Evolutionary conservation across 1,139 yeast species (phyloP).

Genomic region (Saccharomyces pastorianus): DNA sequence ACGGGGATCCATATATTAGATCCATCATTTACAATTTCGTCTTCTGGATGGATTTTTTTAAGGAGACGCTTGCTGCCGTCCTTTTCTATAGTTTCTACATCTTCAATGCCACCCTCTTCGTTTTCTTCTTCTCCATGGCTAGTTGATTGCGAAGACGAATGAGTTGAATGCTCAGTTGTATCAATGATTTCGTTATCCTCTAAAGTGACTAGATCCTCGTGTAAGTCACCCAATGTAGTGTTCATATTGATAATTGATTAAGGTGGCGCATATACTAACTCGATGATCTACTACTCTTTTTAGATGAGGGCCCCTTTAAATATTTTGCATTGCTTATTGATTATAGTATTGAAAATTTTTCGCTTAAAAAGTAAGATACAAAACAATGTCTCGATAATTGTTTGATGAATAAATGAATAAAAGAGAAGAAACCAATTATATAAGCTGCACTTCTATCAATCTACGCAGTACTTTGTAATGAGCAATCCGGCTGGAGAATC

Average conservation of each 20-base stretch:
- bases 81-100: not conserved
- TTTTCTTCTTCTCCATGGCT: not conserved
- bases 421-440: not conserved
- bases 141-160: not conserved
- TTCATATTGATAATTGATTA: not conserved
- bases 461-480: not conserved
- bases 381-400: not conserved
- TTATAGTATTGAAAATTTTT: not conserved
- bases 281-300: not conserved
- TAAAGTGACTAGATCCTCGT: not conserved
- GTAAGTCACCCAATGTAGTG: not conserved
- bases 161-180: not conserved
- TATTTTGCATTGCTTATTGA: not conserved
- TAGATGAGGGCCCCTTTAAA: not conserved
- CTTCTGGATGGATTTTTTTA: not conserved
- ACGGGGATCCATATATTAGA: conserved; percentile 13
- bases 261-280: not conserved
- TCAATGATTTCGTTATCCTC: not conserved
- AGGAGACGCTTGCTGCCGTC: not conserved
- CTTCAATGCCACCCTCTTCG: not conserved
- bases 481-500: not conserved
- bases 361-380: not conserved
- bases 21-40: conserved; percentile 6
- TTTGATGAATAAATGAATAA: not conserved
- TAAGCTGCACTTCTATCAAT: not conserved